A percentile compares a stretch with the other conserved stretches of the same genome.
Evolutionary conservation across 2,329 filamentous ascomycete genomes (phyloP).

Genomic region (Penicillium sumatraense): DNA sequence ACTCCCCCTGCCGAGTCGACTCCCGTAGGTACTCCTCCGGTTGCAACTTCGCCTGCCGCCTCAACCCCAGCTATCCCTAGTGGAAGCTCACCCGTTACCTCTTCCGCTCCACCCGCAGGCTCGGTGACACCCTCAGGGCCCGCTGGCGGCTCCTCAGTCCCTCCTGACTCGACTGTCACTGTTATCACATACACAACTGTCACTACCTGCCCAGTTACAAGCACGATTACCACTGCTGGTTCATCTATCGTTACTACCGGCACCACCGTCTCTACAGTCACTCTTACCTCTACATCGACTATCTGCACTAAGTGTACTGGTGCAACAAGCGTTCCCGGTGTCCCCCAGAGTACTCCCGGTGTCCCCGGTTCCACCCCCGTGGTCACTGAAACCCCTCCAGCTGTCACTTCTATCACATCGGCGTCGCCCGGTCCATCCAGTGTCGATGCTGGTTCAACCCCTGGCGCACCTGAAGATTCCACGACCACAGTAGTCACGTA

Average conservation of each 20-base stretch:
- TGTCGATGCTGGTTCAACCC: conserved; percentile 5
- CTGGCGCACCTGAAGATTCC: conserved; percentile 14
- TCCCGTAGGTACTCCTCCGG: conserved; percentile 1
- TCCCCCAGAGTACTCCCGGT: conserved; percentile 10
- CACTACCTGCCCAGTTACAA: conserved; percentile 39
- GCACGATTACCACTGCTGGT: conserved; percentile 47
- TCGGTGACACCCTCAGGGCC: conserved; percentile 32
- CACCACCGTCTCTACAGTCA: conserved; percentile 61
- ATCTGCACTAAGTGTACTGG: conserved; percentile 17
- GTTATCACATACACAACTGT: conserved; percentile 35
- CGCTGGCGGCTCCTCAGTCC: conserved; percentile 19
- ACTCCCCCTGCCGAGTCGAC: neutral
- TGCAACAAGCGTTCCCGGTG: conserved; percentile 5
- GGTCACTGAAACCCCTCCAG: conserved; percentile 36
- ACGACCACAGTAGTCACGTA: conserved; percentile 33
- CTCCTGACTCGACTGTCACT: conserved; percentile 27
- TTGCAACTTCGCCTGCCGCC: neutral
- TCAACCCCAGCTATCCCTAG: neutral
- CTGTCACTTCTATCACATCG: conserved; percentile 1
- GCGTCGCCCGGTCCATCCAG: neutral
- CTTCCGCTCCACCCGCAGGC: conserved; percentile 2
- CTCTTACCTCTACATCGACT: conserved; percentile 20
- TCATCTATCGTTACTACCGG: conserved; percentile 58
- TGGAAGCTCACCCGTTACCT: conserved; percentile 2
- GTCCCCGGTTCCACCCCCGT: conserved; percentile 15